Evolutionary conservation across 345 rosid genomes (phyloP), one percentile per base, ranked within the genome.

Genomic region (Noccaea bulbosa): DNA sequence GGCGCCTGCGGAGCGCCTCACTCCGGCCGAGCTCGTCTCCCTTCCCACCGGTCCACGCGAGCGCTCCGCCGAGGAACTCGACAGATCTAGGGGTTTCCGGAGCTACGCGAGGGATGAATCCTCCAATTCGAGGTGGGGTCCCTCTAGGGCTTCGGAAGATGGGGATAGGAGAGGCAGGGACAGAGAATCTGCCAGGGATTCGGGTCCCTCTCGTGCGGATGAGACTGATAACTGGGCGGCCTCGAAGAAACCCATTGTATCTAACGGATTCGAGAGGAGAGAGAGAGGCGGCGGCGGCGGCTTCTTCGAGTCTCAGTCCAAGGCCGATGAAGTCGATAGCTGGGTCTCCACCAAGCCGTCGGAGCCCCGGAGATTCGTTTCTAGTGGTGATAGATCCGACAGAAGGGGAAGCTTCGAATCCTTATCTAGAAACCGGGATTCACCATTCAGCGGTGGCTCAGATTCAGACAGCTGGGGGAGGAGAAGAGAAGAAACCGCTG

Each of bases 11-110:
- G 79, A 46, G 30, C 75, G 89, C 37, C 81, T 84, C 52, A 84
- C 88, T 59, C 86, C 58, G 50, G 89, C 81, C 20, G 99, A 91
- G 43, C 72, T 82, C 14, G 78, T 83, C 27, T 22, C 46, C 6
- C 98, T 92, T 65, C 99, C 99, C 4, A 92, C 89, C 0, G 92
- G 97, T 15, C 99, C 99, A 5, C 94, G 98, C 34, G 72, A 92
- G 71, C 89, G 96, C 11, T 79, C 96, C 17, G 84, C 89, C 0
- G 99, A 90, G 71, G 98, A 95, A 78, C 91, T 95, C 22, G 97
- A 90, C 27, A 83, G 93, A 56, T 27, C 80, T 52, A 81, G 87
- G 20, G 98, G 94, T 5, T 95, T 95, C 75, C 80, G 77, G 17
- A 67, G 83, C 39, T 81, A 81, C 30, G 87, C 48, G 8, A 27